Conservation (phyloP, 768 basidiomycete species). For the Phanerochaete sordida region DNA sequence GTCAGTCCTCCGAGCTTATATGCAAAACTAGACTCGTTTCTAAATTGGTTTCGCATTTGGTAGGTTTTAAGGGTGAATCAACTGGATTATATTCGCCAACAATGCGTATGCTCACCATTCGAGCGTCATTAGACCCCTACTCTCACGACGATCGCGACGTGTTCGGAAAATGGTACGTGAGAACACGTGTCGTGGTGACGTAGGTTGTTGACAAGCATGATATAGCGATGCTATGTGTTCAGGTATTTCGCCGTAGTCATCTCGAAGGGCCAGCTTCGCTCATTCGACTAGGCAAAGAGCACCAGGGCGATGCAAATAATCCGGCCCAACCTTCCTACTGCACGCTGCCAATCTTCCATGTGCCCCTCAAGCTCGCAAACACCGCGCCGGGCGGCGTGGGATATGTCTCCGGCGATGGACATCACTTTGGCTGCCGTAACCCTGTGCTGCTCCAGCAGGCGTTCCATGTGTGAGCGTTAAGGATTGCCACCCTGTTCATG, state of each 20-base stretch:
- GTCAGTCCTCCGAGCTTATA: too few relatives aligned
- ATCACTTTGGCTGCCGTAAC: slow-evolving; percentile 50
- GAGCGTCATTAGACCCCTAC: slow-evolving; percentile 55
- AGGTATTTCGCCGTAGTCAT: slow-evolving; percentile 29
- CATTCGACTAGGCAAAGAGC: slow-evolving; percentile 57
- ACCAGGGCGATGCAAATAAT: slow-evolving; percentile 33
- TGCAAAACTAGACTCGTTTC: too few relatives aligned
- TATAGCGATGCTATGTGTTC: slow-evolving; percentile 48
- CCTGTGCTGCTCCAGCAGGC: slow-evolving; percentile 50
- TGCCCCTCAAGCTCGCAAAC: slow-evolving; percentile 26
- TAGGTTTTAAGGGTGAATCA: slow-evolving; percentile 52
- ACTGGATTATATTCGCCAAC: not conserved
- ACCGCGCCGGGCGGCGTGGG: slow-evolving; percentile 30
- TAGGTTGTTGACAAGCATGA: not conserved
- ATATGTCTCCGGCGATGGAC: slow-evolving; percentile 55
- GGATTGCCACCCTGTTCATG: not conserved
- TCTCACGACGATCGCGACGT: slow-evolving; percentile 51
- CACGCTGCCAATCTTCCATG: slow-evolving; percentile 51
- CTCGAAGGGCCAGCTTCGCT: too few relatives aligned
- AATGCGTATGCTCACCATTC: too few relatives aligned
- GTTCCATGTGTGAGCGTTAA: slow-evolving; percentile 52
- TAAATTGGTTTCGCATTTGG: not conserved
- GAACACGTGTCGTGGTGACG: too few relatives aligned
- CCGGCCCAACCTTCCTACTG: slow-evolving; percentile 52
- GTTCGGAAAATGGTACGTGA: slow-evolving; percentile 50